Percentiles rank a stretch among this genome's conserved stretches.
Evolutionary conservation across 768 basidiomycete species (phyloP).

Genomic region (Hygrophoropsis aurantiaca): DNA sequence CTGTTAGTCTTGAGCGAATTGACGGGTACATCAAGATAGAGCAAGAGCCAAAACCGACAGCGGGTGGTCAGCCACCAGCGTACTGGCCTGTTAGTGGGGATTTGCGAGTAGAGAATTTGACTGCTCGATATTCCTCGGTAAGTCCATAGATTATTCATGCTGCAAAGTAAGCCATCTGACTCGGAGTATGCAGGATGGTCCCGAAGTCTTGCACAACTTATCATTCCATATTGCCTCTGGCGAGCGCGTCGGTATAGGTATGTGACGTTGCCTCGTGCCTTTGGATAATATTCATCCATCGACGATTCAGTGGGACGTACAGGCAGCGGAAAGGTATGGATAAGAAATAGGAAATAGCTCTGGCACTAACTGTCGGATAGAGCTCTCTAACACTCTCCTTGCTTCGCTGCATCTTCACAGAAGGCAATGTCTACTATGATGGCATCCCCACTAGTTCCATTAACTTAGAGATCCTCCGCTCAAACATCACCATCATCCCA

Average conservation of each 20-base stretch:
- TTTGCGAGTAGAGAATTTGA: too few relatives aligned
- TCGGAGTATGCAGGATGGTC: constrained; percentile 41
- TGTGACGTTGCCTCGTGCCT: too few relatives aligned
- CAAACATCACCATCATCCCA: constrained; percentile 59
- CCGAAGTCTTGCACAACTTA: constrained; percentile 59
- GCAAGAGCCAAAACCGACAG: constrained; percentile 45
- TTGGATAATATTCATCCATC: constrained; percentile 6
- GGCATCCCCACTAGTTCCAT: too few relatives aligned
- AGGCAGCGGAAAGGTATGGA: constrained; percentile 49
- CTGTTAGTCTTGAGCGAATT: too few relatives aligned
- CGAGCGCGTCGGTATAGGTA: too few relatives aligned
- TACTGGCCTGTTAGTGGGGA: constrained; percentile 63
- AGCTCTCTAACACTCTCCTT: constrained; percentile 56
- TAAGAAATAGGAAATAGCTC: constrained; percentile 8
- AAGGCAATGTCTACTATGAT: constrained; percentile 51
- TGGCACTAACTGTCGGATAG: neutral
- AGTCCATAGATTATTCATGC: constrained; percentile 1
- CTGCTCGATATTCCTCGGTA: constrained; percentile 45
- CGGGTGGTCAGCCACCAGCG: constrained; percentile 50
- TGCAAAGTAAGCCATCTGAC: constrained; percentile 23
- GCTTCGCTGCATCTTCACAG: constrained; percentile 52
- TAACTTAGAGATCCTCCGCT: constrained; percentile 54
- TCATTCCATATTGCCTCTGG: too few relatives aligned
- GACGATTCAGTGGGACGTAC: constrained; percentile 51
- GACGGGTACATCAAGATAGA: too few relatives aligned